Evolutionary conservation across 2,329 filamentous ascomycete species (phyloP).

Genomic region (Meredithiella fracta): DNA sequence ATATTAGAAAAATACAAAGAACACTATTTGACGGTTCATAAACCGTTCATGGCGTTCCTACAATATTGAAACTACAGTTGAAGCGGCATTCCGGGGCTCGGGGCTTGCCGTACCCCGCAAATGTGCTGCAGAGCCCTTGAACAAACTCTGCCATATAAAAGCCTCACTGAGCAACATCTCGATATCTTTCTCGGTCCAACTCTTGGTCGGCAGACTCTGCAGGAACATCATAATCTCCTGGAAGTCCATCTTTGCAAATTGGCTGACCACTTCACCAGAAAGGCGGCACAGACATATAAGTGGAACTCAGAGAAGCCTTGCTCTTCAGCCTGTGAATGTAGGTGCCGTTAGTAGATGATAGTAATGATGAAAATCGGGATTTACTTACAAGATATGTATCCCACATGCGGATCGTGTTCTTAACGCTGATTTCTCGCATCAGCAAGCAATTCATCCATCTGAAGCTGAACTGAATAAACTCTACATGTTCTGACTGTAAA

Average conservation of each 20-base stretch:
- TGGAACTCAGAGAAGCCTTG: conserved; percentile 98
- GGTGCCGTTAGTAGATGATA: background rate
- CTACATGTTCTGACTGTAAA: conserved; percentile 75
- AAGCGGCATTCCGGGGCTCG: conserved; percentile 25
- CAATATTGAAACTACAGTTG: conserved; percentile 19
- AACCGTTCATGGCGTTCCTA: background rate
- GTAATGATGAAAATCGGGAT: conserved; percentile 15
- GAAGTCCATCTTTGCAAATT: conserved; percentile 92
- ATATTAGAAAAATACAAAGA: background rate
- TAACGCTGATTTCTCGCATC: conserved; percentile 93
- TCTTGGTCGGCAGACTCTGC: conserved; percentile 77
- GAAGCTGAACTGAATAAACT: conserved; percentile 99
- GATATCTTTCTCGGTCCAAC: conserved; percentile 97
- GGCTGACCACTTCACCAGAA: conserved; percentile 95
- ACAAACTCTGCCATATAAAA: conserved; percentile 96
- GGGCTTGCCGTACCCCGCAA: conserved; percentile 38
- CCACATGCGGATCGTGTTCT: conserved; percentile 98
- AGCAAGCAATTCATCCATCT: conserved; percentile 99
- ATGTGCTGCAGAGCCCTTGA: conserved; percentile 86
- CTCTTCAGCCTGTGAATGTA: conserved; percentile 61
- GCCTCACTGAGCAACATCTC: conserved; percentile 89
- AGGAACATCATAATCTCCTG: conserved; percentile 99
- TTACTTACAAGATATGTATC: conserved; percentile 82
- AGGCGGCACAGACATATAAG: conserved; percentile 93
- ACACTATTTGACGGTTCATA: background rate